phyloP scores from a whole-genome alignment of 768 basidiomycete species.

The Chalciporus pseudorubinellus region DNA sequence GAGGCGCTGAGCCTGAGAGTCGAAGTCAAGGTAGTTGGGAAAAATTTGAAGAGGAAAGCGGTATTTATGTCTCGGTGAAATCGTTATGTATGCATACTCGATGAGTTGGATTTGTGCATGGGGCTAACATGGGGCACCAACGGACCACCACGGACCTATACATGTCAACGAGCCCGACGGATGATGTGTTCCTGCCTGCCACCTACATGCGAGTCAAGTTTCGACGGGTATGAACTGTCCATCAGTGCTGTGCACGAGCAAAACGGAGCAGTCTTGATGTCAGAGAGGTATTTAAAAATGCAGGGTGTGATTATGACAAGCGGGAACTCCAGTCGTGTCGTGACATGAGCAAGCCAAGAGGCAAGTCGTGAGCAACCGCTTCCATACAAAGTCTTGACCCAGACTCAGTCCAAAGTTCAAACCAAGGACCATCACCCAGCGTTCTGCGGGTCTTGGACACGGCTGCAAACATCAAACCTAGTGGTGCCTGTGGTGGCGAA shows the following conservation, averaged over 20 bases:
- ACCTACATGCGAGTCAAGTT: too few relatives aligned
- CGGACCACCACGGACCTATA: too few relatives aligned
- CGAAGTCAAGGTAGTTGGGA: neutral
- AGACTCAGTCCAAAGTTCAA: too few relatives aligned
- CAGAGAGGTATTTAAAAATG: neutral
- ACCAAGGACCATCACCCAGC: too few relatives aligned
- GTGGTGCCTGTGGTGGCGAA: too few relatives aligned
- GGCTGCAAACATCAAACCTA: too few relatives aligned
- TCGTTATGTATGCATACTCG: neutral
- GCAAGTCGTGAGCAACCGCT: neutral
- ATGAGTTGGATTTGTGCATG: neutral
- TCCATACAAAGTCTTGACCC: neutral
- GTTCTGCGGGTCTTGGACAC: too few relatives aligned
- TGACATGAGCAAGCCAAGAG: too few relatives aligned
- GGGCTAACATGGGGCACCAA: neutral
- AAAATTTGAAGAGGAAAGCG: neutral
- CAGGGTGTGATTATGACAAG: neutral
- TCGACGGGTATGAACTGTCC: neutral
- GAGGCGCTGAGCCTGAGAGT: conserved; percentile 15
- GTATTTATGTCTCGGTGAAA: neutral
- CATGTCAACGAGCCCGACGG: too few relatives aligned
- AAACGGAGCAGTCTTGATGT: neutral
- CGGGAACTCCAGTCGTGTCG: too few relatives aligned
- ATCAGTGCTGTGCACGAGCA: too few relatives aligned
- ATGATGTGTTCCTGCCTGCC: neutral